These are phyloP conservation scores for Laguncularia racemosa DNA, from an alignment of 345 rosid genomes.

Conservation along the genomic window DNA sequence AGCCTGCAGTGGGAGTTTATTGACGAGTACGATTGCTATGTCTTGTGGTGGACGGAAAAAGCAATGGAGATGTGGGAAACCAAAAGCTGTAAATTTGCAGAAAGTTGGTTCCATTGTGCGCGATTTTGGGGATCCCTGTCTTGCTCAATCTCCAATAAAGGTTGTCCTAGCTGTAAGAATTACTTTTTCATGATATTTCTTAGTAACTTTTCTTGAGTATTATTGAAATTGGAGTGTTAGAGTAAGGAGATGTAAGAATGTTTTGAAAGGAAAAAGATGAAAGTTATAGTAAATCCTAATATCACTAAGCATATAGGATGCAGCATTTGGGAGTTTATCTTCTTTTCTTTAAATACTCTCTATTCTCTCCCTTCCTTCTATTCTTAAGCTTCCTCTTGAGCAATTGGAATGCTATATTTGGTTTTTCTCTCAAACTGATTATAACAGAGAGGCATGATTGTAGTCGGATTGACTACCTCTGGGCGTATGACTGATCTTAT, in stretches of 20 bases:
- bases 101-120: slow-evolving; percentile 69
- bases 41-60: slow-evolving; percentile 45
- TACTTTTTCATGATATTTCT: slow-evolving; percentile 11
- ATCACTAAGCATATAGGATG: no score
- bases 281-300: no score
- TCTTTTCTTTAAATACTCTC: no score
- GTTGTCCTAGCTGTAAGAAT: slow-evolving; percentile 52
- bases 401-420: no score
- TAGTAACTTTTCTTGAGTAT: background rate
- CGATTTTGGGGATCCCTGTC: slow-evolving; percentile 81
- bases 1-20: slow-evolving; percentile 9
- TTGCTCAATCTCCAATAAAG: slow-evolving; percentile 63
- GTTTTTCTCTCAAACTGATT: no score
- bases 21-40: slow-evolving; percentile 33
- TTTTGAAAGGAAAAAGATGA: background rate
- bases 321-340: no score
- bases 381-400: no score
- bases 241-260: background rate
- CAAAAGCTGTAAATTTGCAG: slow-evolving; percentile 52
- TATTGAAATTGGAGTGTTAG: background rate
- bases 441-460: no score
- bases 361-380: no score
- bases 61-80: slow-evolving; percentile 72
- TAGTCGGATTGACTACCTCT: no score
- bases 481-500: no score